These are phyloP conservation scores for Elongisporangium prolatum DNA, from an alignment of 352 stramenopile species.

Conservation along the genomic window DNA sequence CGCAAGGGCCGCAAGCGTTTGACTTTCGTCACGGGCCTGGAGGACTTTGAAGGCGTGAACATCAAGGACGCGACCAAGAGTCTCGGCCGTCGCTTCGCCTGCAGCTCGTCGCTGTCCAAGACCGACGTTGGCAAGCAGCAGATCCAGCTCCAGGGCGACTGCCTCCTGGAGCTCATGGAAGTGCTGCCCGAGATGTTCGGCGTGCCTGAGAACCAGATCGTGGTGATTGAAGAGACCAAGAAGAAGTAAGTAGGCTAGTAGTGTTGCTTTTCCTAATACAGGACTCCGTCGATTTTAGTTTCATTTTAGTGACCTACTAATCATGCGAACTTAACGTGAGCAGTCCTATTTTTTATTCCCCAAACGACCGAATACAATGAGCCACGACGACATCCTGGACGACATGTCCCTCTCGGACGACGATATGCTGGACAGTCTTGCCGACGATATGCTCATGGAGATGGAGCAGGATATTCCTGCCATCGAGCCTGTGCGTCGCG, in stretches of 20 bases:
- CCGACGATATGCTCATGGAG: constrained; percentile 80
- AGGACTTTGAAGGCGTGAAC: constrained; percentile 76
- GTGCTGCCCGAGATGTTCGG: constrained; percentile 76
- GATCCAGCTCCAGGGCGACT: constrained; percentile 83
- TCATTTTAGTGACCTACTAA: neutral
- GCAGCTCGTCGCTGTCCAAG: constrained; percentile 76
- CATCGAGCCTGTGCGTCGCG: constrained; percentile 12
- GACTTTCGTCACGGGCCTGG: constrained; percentile 77
- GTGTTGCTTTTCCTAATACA: neutral
- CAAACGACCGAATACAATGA: constrained; percentile 20
- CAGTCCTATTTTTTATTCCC: neutral
- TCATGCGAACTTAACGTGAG: neutral
- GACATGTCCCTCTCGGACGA: constrained; percentile 84
- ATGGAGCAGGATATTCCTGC: constrained; percentile 30
- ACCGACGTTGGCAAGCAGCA: constrained; percentile 71
- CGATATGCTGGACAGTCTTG: constrained; percentile 75
- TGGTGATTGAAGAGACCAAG: constrained; percentile 59
- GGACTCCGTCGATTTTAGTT: neutral
- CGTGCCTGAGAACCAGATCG: constrained; percentile 69
- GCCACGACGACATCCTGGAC: constrained; percentile 74
- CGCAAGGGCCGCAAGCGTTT: constrained; percentile 77
- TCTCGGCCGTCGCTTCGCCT: constrained; percentile 80
- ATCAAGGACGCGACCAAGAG: constrained; percentile 82
- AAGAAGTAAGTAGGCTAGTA: constrained; percentile 28
- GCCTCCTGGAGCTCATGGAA: constrained; percentile 62